Percentiles rank a stretch among this genome's conserved stretches.
Conservation (phyloP, 2,329 filamentous ascomycete genomes). For the Cordyceps tenuipes region DNA sequence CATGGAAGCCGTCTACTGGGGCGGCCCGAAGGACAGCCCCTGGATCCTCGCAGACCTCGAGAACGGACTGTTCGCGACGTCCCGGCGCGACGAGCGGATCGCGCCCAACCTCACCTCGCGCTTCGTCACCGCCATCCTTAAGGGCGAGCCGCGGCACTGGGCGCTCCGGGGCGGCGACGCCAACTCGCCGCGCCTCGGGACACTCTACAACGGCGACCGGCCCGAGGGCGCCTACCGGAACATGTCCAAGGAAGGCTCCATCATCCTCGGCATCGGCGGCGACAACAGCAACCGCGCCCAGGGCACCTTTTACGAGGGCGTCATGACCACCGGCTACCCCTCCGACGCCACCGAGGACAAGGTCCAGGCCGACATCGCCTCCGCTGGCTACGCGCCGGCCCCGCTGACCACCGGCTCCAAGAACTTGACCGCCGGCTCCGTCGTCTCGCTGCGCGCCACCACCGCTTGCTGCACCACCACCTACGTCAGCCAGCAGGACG, state of each 20-base stretch:
- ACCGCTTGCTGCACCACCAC: constrained; percentile 44
- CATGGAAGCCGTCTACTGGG: constrained; percentile 64
- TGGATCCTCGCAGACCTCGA: constrained; percentile 65
- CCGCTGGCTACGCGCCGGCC: constrained; percentile 44
- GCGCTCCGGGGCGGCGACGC: constrained; percentile 51
- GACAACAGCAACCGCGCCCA: constrained; percentile 53
- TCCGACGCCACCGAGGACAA: constrained; percentile 48
- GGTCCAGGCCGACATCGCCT: constrained; percentile 53
- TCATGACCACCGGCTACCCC: constrained; percentile 55
- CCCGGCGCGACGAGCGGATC: constrained; percentile 35
- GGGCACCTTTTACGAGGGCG: constrained; percentile 58
- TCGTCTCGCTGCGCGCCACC: constrained; percentile 46
- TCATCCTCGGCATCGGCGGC: constrained; percentile 63
- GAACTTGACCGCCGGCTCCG: constrained; percentile 38
- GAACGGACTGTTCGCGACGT: constrained; percentile 57
- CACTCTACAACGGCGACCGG: constrained; percentile 49
- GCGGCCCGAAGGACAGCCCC: constrained; percentile 51
- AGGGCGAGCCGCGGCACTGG: constrained; percentile 49
- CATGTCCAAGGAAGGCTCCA: constrained; percentile 57
- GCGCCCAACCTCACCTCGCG: constrained; percentile 45
- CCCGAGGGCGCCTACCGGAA: constrained; percentile 51
- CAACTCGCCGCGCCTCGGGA: constrained; percentile 44
- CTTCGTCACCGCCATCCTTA: constrained; percentile 50
- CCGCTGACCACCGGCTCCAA: constrained; percentile 41
- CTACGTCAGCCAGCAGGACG: constrained; percentile 41